Conservation (phyloP, 176 grass and related monocot genomes). For the Oryza longistaminata region DNA sequence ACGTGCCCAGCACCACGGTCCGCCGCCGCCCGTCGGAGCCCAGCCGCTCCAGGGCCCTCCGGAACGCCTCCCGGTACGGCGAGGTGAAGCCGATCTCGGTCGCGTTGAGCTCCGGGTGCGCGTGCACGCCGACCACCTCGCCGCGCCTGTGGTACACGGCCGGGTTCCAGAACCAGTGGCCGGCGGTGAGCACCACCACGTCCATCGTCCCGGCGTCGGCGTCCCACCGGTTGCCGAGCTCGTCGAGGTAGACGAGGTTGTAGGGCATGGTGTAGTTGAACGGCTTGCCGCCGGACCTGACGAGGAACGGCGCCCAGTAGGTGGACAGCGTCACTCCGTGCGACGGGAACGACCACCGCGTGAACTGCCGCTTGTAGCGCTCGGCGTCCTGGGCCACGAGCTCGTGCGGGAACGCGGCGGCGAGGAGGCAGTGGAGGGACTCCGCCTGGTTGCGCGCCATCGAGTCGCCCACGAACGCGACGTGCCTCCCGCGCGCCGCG, state of each 20-base stretch:
- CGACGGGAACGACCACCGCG: constrained; percentile 33
- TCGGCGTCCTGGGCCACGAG: constrained; percentile 37
- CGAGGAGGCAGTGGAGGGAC: constrained; percentile 40
- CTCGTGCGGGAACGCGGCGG: constrained; percentile 15
- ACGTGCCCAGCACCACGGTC: constrained; percentile 50
- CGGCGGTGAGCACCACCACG: constrained; percentile 31
- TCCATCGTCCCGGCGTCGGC: constrained; percentile 4
- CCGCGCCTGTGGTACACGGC: constrained; percentile 50
- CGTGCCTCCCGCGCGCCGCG: constrained; percentile 20
- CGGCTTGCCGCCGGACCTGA: neutral
- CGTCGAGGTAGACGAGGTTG: constrained; percentile 29
- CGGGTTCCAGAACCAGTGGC: constrained; percentile 62
- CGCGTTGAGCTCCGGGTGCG: constrained; percentile 33
- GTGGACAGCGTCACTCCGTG: constrained; percentile 41
- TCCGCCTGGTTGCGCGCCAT: constrained; percentile 52
- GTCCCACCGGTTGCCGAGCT: constrained; percentile 41
- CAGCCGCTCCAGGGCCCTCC: constrained; percentile 15
- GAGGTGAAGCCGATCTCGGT: constrained; percentile 56
- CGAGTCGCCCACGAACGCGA: constrained; percentile 51
- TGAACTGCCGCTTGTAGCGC: constrained; percentile 35
- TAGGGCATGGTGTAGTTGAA: constrained; percentile 28
- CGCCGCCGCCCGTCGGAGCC: neutral
- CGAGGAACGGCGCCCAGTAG: constrained; percentile 59
- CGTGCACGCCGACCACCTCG: constrained; percentile 50
- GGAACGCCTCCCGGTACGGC: constrained; percentile 47